These are phyloP conservation scores for Logfia minima DNA, from an alignment of 129 eudicot genomes.

Conservation along the genomic window DNA sequence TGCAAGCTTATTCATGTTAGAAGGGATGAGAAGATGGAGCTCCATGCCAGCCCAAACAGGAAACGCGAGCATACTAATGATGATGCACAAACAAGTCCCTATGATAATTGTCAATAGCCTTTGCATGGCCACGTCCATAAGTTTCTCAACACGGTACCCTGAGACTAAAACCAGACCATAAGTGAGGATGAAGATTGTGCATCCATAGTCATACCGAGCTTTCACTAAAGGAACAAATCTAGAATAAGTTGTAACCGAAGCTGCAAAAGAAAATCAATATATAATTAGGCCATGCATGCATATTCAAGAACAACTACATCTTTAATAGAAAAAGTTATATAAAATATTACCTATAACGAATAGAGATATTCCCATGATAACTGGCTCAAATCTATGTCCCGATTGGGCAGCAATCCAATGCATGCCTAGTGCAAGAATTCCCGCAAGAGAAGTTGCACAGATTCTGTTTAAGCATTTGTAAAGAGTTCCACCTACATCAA, in stretches of 20 bases:
- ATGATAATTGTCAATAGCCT: conserved; percentile 52
- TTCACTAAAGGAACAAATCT: conserved; percentile 61
- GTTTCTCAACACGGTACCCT: conserved; percentile 61
- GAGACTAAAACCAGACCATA: conserved; percentile 65
- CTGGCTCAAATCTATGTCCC: conserved; percentile 39
- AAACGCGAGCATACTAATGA: conserved; percentile 44
- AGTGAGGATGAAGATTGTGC: conserved; percentile 62
- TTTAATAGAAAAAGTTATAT: neutral
- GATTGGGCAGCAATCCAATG: conserved; percentile 33
- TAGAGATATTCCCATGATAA: conserved; percentile 46
- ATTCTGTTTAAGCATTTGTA: conserved; percentile 32
- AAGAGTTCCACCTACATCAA: conserved; percentile 46
- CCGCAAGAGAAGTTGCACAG: conserved; percentile 16
- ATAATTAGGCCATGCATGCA: neutral
- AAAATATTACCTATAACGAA: conserved; percentile 46
- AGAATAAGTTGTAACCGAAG: conserved; percentile 50
- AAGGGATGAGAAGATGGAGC: conserved; percentile 47
- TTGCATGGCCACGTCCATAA: conserved; percentile 44
- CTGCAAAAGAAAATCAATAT: conserved; percentile 23
- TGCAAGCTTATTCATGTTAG: conserved; percentile 57
- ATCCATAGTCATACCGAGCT: conserved; percentile 63
- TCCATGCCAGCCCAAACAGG: conserved; percentile 75
- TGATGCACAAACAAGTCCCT: conserved; percentile 52
- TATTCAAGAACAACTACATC: neutral
- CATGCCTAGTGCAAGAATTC: conserved; percentile 21